phyloP scores from a whole-genome alignment of 2,329 filamentous ascomycete genomes.

The Sporothrix variecibatus region DNA sequence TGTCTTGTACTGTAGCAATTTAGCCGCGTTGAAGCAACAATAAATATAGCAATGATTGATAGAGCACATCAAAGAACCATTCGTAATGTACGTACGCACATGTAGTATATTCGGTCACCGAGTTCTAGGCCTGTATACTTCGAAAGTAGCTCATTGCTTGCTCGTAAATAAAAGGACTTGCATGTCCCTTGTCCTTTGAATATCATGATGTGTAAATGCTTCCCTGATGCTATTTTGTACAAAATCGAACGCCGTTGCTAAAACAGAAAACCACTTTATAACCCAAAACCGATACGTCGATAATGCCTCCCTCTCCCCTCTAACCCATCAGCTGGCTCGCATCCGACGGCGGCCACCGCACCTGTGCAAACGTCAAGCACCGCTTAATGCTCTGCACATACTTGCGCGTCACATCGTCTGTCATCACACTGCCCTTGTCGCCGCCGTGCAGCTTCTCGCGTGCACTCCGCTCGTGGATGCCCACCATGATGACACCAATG shows the following conservation, averaged over 20 bases:
- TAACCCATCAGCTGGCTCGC: slow-evolving; percentile 91
- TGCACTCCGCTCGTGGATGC: slow-evolving; percentile 95
- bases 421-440: slow-evolving; percentile 91
- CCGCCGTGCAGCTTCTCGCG: slow-evolving; percentile 92
- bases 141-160: too few species aligned
- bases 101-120: not conserved
- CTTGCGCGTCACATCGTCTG: slow-evolving; percentile 92
- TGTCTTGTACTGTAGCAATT: not conserved
- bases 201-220: not conserved
- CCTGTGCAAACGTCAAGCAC: slow-evolving; percentile 93
- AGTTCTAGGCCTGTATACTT: not conserved
- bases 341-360: slow-evolving; percentile 92
- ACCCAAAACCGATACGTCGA: not conserved
- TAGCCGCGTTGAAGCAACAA: not conserved
- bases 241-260: not conserved
- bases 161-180: not conserved
- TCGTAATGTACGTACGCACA: not conserved
- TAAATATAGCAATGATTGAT: not conserved
- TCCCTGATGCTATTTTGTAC: not conserved
- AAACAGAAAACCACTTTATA: not conserved
- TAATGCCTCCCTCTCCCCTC: not conserved
- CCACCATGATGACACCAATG: slow-evolving; percentile 99
- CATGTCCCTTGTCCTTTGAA: not conserved
- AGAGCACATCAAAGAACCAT: not conserved
- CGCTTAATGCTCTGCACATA: slow-evolving; percentile 97